Evolutionary conservation across 495 filamentous ascomycete species (phyloP), one percentile per base, ranked within the genome.

Genomic region (Penicillium arizonense): DNA sequence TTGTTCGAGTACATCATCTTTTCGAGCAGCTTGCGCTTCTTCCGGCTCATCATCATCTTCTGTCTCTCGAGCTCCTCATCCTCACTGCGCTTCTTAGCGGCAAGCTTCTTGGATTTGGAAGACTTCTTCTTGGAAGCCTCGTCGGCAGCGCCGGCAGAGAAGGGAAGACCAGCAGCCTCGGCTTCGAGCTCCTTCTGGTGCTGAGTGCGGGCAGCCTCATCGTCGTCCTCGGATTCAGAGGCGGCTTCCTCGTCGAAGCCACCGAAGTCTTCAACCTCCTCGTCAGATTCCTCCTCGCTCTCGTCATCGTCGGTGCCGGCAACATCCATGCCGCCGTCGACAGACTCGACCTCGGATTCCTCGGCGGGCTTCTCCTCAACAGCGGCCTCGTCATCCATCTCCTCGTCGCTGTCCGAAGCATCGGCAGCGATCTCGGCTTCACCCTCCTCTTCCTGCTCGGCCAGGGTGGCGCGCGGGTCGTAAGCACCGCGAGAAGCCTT

Each of bases 41-140:
- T 91, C 73, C 89, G 84, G 71, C 85, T 86, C 78, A 95, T 87
- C 90, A 95, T 95, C 70, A 90, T 90, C 80, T 93, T 93, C 68
- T 87, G 83, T 67, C 90, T 78, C 71, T 93, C 88, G 41, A 92
- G 75, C 57, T 92, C 88, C 66, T 93, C 89, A 20, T 88, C 88
- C 65, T 91, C 88, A 65, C 89, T 79, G 52, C 82, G 76, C 74
- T 85, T 83, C 77, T 83, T 86, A 26, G 69, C 65, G 42, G 84
- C 85, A 10, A 85, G 74, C 70, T 81, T 86, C 77, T 87, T 89
- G 56, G 79, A 77, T 47, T 88, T 79, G 14, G 78, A 70, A 59
- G 81, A 82, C 53, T 83, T 88, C 58, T 79, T 78, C 69, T 77
- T 82, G 47, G 79, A 50, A 44, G 64, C 59, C 39, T 64, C 59